Evolutionary conservation across 176 grass and related monocot genomes (phyloP), one percentile per base, ranked within the genome.

Genomic region (Alloteropsis semialata): DNA sequence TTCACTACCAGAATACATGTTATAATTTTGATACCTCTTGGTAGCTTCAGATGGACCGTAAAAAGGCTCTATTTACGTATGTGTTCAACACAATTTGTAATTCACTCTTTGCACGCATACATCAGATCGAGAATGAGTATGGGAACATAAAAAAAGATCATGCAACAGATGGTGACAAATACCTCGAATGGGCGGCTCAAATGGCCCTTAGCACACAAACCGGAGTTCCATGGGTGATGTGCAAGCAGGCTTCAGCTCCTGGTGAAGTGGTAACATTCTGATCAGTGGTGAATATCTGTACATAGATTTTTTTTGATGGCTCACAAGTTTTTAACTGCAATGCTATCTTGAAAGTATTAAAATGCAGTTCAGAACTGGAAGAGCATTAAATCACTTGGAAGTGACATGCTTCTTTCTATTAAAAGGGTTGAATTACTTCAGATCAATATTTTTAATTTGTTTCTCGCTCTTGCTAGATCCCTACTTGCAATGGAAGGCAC

Each of bases 61-160:
- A 27, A 37, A 58, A 58, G n/a, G 55, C n/a, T 58, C 55, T 58
- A 27, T 58, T 25, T 58, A 58, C n/a, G 5, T 17, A 58, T 57
- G 13, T 16, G 2, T 48, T 45, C 44, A 22, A 22, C n/a, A 34
- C 28, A 19, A 2, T 4, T 28, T 62, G 12, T 79, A 43, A 70
- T 86, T 53, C 60, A 25, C 64, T 27, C 32, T 69, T 68, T 78
- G 58, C 8, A 69, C 25, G 24, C 24, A 74, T 84, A 66, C 74
- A 45, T 92, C 66, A 95, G 92, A 95, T 98, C 34, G 92, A 98
- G 75, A 98, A 95, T 82, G 96, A 98, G 70, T 98, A 98, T 39
- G 87, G 88, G 27, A 95, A 90, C 56, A 80, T 98, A 10, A 90
- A 78, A 65, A 84, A 61, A 10, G 70, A 90, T 82, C 92, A 59